These are phyloP conservation scores for Nemania sp. DNA, from an alignment of 2,329 filamentous ascomycete species.

Conservation along the genomic window DNA sequence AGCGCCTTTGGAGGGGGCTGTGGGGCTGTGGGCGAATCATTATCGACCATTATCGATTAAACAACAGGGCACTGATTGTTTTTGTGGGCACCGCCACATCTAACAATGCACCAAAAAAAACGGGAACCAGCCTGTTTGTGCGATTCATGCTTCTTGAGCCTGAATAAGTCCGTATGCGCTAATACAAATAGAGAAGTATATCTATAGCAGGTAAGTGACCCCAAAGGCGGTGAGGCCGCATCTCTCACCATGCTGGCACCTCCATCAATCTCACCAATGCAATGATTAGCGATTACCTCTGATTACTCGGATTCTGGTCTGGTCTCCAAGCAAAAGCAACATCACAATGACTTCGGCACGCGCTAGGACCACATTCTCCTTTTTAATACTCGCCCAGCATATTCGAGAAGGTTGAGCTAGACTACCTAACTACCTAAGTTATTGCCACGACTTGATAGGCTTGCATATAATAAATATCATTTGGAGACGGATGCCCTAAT, in stretches of 20 bases:
- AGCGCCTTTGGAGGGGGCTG: constrained; percentile 6
- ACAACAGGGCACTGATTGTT: constrained; percentile 1
- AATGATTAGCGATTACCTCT: background rate
- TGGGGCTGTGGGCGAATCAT: constrained; percentile 29
- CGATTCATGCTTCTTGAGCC: constrained; percentile 9
- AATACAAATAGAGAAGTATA: constrained; percentile 1
- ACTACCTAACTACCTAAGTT: no score
- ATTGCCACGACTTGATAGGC: no score
- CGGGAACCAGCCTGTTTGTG: background rate
- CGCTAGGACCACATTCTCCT: background rate
- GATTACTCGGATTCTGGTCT: background rate
- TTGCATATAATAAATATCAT: no score
- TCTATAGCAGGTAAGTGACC: background rate
- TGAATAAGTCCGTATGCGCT: background rate
- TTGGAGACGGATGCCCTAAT: background rate
- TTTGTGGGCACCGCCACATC: constrained; percentile 30
- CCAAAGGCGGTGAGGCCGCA: constrained; percentile 16
- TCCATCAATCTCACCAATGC: no score
- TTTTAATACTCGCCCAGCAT: background rate
- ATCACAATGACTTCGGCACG: background rate
- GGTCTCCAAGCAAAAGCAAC: background rate
- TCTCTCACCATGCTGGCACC: background rate
- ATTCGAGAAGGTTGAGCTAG: no score
- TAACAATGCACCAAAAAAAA: background rate
- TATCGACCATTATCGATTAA: background rate